Evolutionary conservation across 2,329 filamentous ascomycete species (phyloP), one percentile per base, ranked within the genome.

Genomic region (Sporothrix inflata): DNA sequence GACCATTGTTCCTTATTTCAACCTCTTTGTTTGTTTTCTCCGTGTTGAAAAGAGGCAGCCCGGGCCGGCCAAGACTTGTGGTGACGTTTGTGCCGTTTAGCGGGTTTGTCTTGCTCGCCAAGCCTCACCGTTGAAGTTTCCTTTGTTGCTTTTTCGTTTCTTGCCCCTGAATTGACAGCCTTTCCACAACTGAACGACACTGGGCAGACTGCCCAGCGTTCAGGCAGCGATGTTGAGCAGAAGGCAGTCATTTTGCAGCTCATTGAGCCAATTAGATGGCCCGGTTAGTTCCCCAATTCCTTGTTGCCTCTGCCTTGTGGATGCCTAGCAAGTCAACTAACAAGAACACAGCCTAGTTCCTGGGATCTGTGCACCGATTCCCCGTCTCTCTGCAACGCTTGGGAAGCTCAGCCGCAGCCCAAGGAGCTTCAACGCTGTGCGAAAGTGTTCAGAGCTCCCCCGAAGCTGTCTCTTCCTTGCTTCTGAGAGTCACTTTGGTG

Each of bases 301-400:
- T 19, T n/a, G 53, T 55, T 57, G 66, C 49, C 53, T 61, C 53
- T 70, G 68, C 68, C 68, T 70, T 60, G 67, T 60, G 68, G 53
- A 40, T 60, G 68, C 51, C 67, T 60, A 57, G 5, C 65, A 57
- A 11, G 49, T 14, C 24, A n/a, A 57, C 67, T 51, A 69, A 69
- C 38, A 55, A 24, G 21, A 38, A 45, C 42, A 4, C 12, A 51
- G 67, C 8, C 34, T 69, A 69, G 67, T 49, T 49, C 19, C 55
- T 21, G 34, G 30, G 30, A 61, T 40, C 55, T 38, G 57, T 45
- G 60, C 42, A 11, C 42, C 57, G 40, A 61, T 27, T 40, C 34
- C 16, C 21, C 19, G 9, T 24, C 47, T 34, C 6, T 40, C 4
- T 27, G 21, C 21, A 24, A 27, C 60, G 27, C 14, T 65, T 45